A percentile compares a stretch with the other conserved stretches of the same genome.
Conservation (phyloP, 2,329 filamentous ascomycete genomes). For the Pseudogymnoascus destructans region DNA sequence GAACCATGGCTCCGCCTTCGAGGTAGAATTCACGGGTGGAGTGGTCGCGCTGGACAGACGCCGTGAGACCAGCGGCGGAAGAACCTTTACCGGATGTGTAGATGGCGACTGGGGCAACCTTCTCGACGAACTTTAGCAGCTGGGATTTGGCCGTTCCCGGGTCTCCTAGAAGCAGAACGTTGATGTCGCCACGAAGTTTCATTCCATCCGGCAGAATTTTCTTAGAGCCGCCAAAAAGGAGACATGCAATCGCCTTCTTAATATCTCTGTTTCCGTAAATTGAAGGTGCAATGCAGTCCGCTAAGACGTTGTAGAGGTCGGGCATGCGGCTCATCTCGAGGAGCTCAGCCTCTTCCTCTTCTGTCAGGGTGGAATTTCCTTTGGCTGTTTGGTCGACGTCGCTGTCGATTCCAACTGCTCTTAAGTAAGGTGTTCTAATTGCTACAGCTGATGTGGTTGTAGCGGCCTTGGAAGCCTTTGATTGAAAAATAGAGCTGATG, state of each 20-base stretch:
- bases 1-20: conserved; percentile 95
- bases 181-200: conserved; percentile 95
- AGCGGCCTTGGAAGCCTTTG: conserved; percentile 70
- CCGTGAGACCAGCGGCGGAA: conserved; percentile 91
- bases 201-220: conserved; percentile 97
- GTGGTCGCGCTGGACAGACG: conserved; percentile 87
- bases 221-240: conserved; percentile 88
- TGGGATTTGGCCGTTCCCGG: conserved; percentile 98
- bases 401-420: conserved; percentile 82
- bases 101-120: conserved; percentile 89
- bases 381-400: conserved; percentile 84
- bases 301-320: conserved; percentile 84
- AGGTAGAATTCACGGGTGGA: conserved; percentile 93
- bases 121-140: conserved; percentile 92
- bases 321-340: conserved; percentile 77
- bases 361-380: conserved; percentile 70
- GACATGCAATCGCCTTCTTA: conserved; percentile 91
- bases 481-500: conserved; percentile 95
- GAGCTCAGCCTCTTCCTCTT: conserved; percentile 96
- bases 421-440: conserved; percentile 87
- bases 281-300: conserved; percentile 86
- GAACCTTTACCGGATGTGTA: conserved; percentile 98
- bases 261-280: conserved; percentile 96
- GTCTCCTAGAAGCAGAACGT: conserved; percentile 90
- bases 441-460: conserved; percentile 70